Evolutionary conservation across 768 basidiomycete genomes (phyloP), one percentile per base, ranked within the genome.

Genomic region (Amanita fuliginea): DNA sequence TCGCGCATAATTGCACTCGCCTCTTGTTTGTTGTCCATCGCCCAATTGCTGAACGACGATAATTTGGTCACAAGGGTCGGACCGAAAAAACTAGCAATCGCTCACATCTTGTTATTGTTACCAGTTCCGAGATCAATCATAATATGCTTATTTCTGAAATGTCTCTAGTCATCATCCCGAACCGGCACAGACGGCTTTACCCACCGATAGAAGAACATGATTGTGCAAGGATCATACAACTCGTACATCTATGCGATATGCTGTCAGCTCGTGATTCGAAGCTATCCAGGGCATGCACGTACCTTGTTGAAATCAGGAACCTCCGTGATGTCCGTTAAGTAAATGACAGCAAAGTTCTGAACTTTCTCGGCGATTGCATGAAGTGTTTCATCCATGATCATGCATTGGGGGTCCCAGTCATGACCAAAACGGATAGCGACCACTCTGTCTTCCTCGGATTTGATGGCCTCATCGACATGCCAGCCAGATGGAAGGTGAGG

Each of bases 121-220:
- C 94, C 94, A 44, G 94, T 98, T n/a, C 93, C 94, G 56, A 98
- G 69, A 78, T 97, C 96, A 60, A 99, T 97, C 95, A 98, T 98
- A 69, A 98, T 98, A 63, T 98, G 96, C 63, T 98, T 96, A 66
- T 95, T 95, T 37, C 94, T 95, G 58, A 0, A 28, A 11, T 9
- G 18, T 11, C 13, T 9, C 30, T 10, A 45, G 48, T 36, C 16
- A 8, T 46, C 44, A 18, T 22, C 53, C 22, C 18, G 7, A 33
- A 18, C 9, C 8, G 11, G 13, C 52, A 8, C 14, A 8, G 34
- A 43, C 1, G 36, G 47, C 22, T 51, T 7, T 34, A 59, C 84
- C 37, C 57, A 94, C 92, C 92, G 83, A 67, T 95, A 96, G 72
- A 96, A 95, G 74, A 96, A 95, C 92, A 95, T 96, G 56, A 95